A percentile compares a stretch with the other conserved stretches of the same genome.
Evolutionary conservation across 208 protist species (phyloP).

Genomic region (Acanthamoeba lenticulata): DNA sequence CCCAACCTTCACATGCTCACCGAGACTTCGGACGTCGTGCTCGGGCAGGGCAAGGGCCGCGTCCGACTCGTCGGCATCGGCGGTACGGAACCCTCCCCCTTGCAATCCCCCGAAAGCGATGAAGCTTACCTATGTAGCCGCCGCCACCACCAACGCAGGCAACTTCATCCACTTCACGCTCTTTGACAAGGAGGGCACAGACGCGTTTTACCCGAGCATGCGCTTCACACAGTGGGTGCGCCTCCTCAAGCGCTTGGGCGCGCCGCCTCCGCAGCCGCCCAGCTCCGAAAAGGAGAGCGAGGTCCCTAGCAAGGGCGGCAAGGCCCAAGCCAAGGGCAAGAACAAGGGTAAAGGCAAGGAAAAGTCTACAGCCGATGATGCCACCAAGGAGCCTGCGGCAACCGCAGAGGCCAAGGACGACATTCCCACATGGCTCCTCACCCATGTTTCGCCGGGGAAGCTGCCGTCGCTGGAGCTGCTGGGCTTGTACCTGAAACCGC

Average conservation of each 20-base stretch:
- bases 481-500: conserved; percentile 1
- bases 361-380: background rate
- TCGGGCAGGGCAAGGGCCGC: conserved; percentile 30
- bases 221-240: conserved; percentile 45
- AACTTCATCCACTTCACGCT: conserved; percentile 55
- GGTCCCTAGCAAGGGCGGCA: background rate
- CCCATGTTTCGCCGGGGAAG: conserved; percentile 51
- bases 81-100: background rate
- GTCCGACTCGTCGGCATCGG: conserved; percentile 48
- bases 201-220: conserved; percentile 53
- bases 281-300: background rate
- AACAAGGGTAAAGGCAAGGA: background rate
- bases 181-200: conserved; percentile 57
- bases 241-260: background rate
- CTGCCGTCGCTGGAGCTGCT: conserved; percentile 37
- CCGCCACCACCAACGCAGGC: no score
- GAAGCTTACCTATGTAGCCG: no score
- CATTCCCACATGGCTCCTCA: conserved; percentile 36
- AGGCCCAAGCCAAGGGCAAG: background rate
- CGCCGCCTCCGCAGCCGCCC: background rate
- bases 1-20: conserved; percentile 38
- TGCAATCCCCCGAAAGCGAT: no score
- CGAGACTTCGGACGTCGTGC: conserved; percentile 10
- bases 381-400: background rate
- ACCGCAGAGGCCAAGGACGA: background rate